Evolutionary conservation across 805 yeast species (phyloP).

Genomic region (Isabelozyma heimii): DNA sequence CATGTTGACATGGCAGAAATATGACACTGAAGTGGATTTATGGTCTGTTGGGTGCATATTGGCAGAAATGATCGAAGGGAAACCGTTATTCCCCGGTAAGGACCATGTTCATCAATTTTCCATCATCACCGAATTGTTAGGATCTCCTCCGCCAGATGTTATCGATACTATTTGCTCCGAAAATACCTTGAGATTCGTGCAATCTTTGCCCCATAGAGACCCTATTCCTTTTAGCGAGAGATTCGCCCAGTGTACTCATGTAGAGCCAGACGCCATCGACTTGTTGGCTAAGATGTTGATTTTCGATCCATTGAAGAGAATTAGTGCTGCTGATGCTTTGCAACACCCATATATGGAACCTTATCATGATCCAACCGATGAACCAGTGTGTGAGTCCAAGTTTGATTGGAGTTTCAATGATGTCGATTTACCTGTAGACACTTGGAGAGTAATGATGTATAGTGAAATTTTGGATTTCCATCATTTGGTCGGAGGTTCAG

Average conservation of each 20-base stretch:
- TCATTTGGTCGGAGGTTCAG: constrained; percentile 61
- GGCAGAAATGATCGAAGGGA: constrained; percentile 97
- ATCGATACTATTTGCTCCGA: constrained; percentile 95
- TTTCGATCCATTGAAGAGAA: constrained; percentile 92
- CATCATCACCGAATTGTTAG: constrained; percentile 91
- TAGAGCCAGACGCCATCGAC: constrained; percentile 86
- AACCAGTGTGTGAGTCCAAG: constrained; percentile 87
- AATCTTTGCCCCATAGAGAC: constrained; percentile 87
- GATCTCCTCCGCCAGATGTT: constrained; percentile 95
- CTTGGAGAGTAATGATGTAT: constrained; percentile 99
- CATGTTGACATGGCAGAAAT: constrained; percentile 98
- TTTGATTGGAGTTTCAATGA: constrained; percentile 99
- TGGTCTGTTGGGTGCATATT: constrained; percentile 98
- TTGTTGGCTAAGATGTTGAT: constrained; percentile 85
- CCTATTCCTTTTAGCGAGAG: constrained; percentile 85
- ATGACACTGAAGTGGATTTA: constrained; percentile 93
- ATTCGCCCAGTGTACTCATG: constrained; percentile 59
- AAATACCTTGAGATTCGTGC: constrained; percentile 90
- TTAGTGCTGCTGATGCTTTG: constrained; percentile 87
- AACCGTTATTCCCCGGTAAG: constrained; percentile 95
- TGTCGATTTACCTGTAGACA: constrained; percentile 95
- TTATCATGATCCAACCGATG: constrained; percentile 96
- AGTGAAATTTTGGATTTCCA: constrained; percentile 95
- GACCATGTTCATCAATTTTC: constrained; percentile 98
- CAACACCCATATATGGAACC: constrained; percentile 90